These are phyloP conservation scores for Diplogelasinospora grovesii DNA, from an alignment of 495 filamentous ascomycete genomes.

Conservation along the genomic window DNA sequence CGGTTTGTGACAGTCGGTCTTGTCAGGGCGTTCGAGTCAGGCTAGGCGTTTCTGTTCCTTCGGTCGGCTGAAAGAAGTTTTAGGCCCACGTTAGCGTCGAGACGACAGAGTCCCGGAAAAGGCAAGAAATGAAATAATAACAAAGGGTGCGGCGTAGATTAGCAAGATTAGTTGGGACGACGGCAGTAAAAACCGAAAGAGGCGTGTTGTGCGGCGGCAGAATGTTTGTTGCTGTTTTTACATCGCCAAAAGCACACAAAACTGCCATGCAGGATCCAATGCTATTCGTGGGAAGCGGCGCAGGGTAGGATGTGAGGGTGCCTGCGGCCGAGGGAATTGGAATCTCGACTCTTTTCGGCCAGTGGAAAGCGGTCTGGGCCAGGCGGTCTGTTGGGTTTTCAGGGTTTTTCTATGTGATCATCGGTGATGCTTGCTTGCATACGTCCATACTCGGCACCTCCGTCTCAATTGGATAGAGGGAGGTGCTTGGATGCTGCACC, in stretches of 20 bases:
- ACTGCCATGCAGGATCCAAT: background rate
- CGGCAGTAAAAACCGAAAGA: conserved; percentile 1
- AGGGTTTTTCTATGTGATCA: too few relatives aligned
- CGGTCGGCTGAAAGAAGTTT: background rate
- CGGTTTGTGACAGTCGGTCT: conserved; percentile 8
- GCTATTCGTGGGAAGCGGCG: conserved; percentile 7
- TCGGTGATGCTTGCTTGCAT: too few relatives aligned
- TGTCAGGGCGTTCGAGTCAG: conserved; percentile 3
- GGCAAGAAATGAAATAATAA: background rate
- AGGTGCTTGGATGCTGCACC: too few relatives aligned
- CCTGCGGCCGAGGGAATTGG: background rate
- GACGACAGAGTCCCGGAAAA: conserved; percentile 2
- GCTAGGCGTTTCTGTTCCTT: background rate
- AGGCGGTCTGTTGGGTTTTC: background rate
- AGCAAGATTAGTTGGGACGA: too few relatives aligned
- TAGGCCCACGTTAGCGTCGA: background rate
- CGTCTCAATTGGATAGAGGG: too few relatives aligned
- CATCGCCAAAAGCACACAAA: background rate
- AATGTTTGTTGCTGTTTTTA: conserved; percentile 12
- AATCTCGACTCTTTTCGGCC: background rate
- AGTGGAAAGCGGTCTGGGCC: background rate
- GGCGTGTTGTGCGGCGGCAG: conserved; percentile 9
- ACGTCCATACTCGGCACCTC: too few relatives aligned
- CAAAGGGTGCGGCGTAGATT: background rate
- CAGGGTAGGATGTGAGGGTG: background rate